Base-by-base conservation (phyloP, 1,139 yeast genomes). In the Nakaseomyces nivariensis region DNA sequence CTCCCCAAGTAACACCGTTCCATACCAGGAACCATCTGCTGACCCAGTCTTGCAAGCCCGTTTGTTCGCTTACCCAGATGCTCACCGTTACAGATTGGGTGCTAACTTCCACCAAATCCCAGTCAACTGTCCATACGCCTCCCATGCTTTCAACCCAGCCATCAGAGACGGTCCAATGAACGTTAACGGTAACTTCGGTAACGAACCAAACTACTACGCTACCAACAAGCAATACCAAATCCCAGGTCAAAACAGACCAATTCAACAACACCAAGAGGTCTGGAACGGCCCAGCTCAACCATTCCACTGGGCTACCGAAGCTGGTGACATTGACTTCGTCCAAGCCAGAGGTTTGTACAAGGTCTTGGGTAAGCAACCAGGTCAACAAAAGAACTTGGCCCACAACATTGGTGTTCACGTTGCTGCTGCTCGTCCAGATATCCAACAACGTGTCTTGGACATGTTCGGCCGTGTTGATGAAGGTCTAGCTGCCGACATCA, bases 221-320 rank as follows among this genome's bases (percentile, higher is more conserved):
- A 73, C 83, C 38, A 48, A 61, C 45, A 67, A 72, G 59, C 45
- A 49, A 24, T 62, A 63, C 51, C 70, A 77, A 25, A 59, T 58
- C 50, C 40, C 55, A 31, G 60, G 57, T 43, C 51, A 54, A 31
- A 62, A 62, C 45, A 63, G 58, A 54, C 71, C 83, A 49, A 66
- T 67, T 47, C 79, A 75, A 67, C 76, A 77, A 64, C 79, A 78
- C 56, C 96, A 88, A 69, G 97, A 90, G 72, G 76, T 78, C 55
- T 89, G 96, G 90, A 72, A 75, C 52, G 97, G 97, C 54, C 82
- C 94, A 56, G 96, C 95, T 51, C 74, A 82, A 57, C 87, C 88
- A 60, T 85, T 80, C 81, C 94, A 87, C 74, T 89, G 96, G 96
- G 76, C 78, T 55, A 79, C 78, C 51, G 48, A 57, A 10, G 77